A percentile compares a stretch with the other conserved stretches of the same genome.
Evolutionary conservation across 257 asterid species (phyloP).

Genomic region (Paulownia fortunei): DNA sequence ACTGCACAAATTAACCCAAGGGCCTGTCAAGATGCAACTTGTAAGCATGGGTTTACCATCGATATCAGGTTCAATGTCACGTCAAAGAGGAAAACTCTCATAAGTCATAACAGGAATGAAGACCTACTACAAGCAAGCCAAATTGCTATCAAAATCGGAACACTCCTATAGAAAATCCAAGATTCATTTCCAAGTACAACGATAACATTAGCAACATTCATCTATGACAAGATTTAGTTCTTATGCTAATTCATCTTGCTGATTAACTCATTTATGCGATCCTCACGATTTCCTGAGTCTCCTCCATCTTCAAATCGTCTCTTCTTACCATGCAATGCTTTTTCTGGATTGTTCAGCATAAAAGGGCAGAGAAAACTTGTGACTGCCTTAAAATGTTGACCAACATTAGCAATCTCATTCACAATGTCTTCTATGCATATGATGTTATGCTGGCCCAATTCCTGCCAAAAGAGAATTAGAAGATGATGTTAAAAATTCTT

Average conservation of each 20-base stretch:
- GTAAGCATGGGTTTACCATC: background rate
- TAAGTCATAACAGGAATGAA: background rate
- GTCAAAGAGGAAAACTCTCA: background rate
- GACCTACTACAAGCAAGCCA: slow-evolving; percentile 10
- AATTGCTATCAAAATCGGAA: slow-evolving; percentile 8
- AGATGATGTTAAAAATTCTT: background rate
- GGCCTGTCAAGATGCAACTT: background rate
- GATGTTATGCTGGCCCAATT: slow-evolving; percentile 68
- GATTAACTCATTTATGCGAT: slow-evolving; percentile 71
- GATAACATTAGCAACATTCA: slow-evolving; percentile 19
- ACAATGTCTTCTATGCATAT: slow-evolving; percentile 89
- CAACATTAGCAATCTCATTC: slow-evolving; percentile 67
- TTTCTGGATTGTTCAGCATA: slow-evolving; percentile 72
- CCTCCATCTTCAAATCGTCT: slow-evolving; percentile 81
- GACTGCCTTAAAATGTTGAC: slow-evolving; percentile 72
- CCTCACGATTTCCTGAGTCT: slow-evolving; percentile 84
- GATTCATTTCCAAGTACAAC: slow-evolving; percentile 3
- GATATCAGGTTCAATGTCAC: background rate
- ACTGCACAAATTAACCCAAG: background rate
- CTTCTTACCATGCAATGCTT: slow-evolving; percentile 80
- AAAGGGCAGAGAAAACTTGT: slow-evolving; percentile 76
- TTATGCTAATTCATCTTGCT: slow-evolving; percentile 77
- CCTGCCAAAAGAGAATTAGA: slow-evolving; percentile 47
- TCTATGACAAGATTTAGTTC: slow-evolving; percentile 5
- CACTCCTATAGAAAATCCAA: background rate